Base-by-base conservation (phyloP, 2,329 filamentous ascomycete genomes). In the Cladobotryum mycophilum region DNA sequence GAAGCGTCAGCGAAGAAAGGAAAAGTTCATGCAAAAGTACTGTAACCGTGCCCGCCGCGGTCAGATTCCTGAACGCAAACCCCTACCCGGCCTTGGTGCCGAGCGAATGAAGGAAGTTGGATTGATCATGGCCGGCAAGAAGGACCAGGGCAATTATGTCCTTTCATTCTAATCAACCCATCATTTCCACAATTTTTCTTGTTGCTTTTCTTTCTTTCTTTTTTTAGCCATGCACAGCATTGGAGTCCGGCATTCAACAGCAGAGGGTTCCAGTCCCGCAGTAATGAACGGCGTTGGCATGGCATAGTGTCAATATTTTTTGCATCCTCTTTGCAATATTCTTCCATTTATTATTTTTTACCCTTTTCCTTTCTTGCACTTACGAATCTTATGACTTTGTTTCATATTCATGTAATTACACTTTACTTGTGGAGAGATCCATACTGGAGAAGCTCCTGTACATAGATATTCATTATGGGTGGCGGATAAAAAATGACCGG, bases 21-120 rank as follows among this genome's bases (percentile, higher is more conserved):
- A 97, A 70, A 96, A 96, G 70, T 87, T 90, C 62, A 86, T 88
- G 65, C 86, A 91, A 61, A 93, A 95, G 67, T 86, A 92, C 64
- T 95, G 88, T 72, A 85, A 89, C 65, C 88, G 89, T 61, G 85
- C 85, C 51, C 83, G 84, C 56, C 90, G 89, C 63, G 79, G 80
- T 12, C 77, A 81, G 59, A 74, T 79, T 18, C 70, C 73, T 3
- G 78, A 79, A 59, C 81, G 85, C 59, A 84, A 82, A 60, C 82
- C 88, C 48, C 79, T 84, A 61, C 89, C 88, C 37, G 93, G 93
- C 49, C 87, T 89, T 65, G 93, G 93, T 50, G 89, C 89, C 35
- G 88, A 96, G 73, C 83, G 91, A 57, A 99, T 99, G 93, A 69
- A 67, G 58, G 71, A 73, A 69, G 80, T 99, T 53, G 93, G 92